These are phyloP conservation scores for Endocarpon pusillum DNA, from an alignment of 495 filamentous ascomycete species.

Conservation along the genomic window DNA sequence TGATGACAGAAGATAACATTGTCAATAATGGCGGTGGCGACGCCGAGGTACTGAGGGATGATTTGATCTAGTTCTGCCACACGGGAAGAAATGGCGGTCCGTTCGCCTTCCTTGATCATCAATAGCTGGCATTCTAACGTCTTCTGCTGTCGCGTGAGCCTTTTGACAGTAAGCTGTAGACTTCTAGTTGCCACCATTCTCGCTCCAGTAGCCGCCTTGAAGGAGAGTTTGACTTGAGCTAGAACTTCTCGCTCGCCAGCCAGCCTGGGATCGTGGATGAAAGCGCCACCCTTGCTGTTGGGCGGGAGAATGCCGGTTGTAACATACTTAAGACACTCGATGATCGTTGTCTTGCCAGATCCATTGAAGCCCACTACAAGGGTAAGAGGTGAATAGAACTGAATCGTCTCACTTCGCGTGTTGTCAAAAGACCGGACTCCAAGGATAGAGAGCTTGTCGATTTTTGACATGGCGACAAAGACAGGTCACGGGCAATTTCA, in stretches of 20 bases:
- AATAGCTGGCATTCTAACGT: conserved; percentile 64
- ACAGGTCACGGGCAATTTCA: no score
- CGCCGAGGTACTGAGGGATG: conserved; percentile 76
- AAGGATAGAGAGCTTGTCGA: conserved; percentile 75
- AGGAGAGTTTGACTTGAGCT: conserved; percentile 81
- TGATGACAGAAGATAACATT: conserved; percentile 97
- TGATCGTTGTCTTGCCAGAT: conserved; percentile 96
- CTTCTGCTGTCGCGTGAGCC: conserved; percentile 51
- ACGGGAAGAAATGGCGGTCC: conserved; percentile 54
- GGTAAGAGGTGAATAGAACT: conserved; percentile 78
- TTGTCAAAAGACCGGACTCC: conserved; percentile 88
- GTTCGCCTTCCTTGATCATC: conserved; percentile 66
- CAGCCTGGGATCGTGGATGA: conserved; percentile 89
- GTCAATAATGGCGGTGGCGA: conserved; percentile 77
- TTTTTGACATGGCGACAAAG: conserved; percentile 36
- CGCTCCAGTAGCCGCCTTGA: conserved; percentile 55
- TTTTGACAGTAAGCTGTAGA: conserved; percentile 74
- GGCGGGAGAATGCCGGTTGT: conserved; percentile 88
- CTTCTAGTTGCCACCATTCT: conserved; percentile 68
- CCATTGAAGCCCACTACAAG: conserved; percentile 95
- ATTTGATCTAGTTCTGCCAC: conserved; percentile 66
- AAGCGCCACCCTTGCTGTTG: conserved; percentile 85
- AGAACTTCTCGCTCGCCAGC: conserved; percentile 74
- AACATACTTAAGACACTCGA: conserved; percentile 97
- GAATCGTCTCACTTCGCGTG: conserved; percentile 56